Percentiles rank a stretch among this genome's conserved stretches.
Conservation (phyloP, 1,139 yeast genomes). For the Lizanozyma gosingica region DNA sequence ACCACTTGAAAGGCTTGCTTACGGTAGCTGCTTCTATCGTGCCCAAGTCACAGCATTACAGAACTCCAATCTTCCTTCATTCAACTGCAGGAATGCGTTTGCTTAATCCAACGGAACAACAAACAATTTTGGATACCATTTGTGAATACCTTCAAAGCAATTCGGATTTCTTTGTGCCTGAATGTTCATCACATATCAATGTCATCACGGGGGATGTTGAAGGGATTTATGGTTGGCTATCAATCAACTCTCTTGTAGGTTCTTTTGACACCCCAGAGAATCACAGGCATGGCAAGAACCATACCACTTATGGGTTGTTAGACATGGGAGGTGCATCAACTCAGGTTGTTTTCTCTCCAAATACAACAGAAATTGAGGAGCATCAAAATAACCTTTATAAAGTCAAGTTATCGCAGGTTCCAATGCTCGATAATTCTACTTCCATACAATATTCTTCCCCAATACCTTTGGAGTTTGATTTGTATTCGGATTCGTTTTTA, state of each 20-base stretch:
- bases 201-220: conserved; percentile 72
- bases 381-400: conserved; percentile 48
- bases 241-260: conserved; percentile 61
- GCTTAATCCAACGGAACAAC: conserved; percentile 48
- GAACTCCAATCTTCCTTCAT: conserved; percentile 71
- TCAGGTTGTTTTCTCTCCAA: conserved; percentile 74
- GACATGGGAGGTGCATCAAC: conserved; percentile 92
- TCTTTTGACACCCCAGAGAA: conserved; percentile 40
- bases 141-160: conserved; percentile 47
- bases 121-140: conserved; percentile 39
- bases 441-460: conserved; percentile 11
- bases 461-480: conserved; percentile 28
- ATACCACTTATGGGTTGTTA: conserved; percentile 60
- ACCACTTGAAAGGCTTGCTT: conserved; percentile 50
- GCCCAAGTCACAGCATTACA: conserved; percentile 55
- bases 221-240: conserved; percentile 78
- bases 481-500: conserved; percentile 65
- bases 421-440: conserved; percentile 18
- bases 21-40: conserved; percentile 48
- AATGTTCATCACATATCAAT: conserved; percentile 51
- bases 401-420: conserved; percentile 37
- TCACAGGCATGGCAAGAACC: conserved; percentile 45
- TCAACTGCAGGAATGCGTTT: conserved; percentile 78
- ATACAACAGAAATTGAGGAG: conserved; percentile 41
- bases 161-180: conserved; percentile 51